Percentiles rank a stretch among this genome's conserved stretches.
phyloP scores from a whole-genome alignment of 345 rosid species.

The Nasturtium officinale region DNA sequence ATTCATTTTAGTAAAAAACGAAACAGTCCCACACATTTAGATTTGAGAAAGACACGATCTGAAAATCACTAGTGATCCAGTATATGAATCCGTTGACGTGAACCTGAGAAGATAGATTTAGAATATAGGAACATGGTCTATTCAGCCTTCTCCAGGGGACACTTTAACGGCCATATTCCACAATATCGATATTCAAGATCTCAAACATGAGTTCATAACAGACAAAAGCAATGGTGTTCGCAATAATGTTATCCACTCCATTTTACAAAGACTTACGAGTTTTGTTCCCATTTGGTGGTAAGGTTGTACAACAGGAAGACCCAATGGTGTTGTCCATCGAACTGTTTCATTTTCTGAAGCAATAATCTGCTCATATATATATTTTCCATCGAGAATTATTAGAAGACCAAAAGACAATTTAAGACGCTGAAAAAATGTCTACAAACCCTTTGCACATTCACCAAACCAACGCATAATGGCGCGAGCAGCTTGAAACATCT shows the following conservation, averaged over 20 bases:
- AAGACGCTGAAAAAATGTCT: constrained; percentile 7
- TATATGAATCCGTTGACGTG: not conserved
- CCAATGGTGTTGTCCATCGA: constrained; percentile 92
- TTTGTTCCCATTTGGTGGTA: constrained; percentile 75
- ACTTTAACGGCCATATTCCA: constrained; percentile 4
- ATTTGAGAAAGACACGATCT: not conserved
- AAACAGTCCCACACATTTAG: constrained; percentile 4
- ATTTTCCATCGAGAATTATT: not conserved
- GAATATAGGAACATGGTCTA: not conserved
- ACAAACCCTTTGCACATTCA: constrained; percentile 95
- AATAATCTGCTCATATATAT: constrained; percentile 54
- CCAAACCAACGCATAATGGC: constrained; percentile 94
- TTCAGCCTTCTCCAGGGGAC: not conserved
- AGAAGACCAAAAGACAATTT: not conserved
- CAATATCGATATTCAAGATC: not conserved
- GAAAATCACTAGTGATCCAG: not conserved
- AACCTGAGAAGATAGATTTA: constrained; percentile 10
- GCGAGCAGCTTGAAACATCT: constrained; percentile 98
- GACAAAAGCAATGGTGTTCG: not conserved
- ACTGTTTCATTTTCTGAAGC: constrained; percentile 92
- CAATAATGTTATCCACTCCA: not conserved
- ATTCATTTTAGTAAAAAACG: constrained; percentile 31
- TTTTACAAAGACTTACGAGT: constrained; percentile 55
- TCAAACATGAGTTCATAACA: not conserved
- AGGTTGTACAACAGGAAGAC: constrained; percentile 99